Base-by-base conservation (phyloP, 2,329 filamentous ascomycete genomes). In the Stagonosporopsis vannaccii region DNA sequence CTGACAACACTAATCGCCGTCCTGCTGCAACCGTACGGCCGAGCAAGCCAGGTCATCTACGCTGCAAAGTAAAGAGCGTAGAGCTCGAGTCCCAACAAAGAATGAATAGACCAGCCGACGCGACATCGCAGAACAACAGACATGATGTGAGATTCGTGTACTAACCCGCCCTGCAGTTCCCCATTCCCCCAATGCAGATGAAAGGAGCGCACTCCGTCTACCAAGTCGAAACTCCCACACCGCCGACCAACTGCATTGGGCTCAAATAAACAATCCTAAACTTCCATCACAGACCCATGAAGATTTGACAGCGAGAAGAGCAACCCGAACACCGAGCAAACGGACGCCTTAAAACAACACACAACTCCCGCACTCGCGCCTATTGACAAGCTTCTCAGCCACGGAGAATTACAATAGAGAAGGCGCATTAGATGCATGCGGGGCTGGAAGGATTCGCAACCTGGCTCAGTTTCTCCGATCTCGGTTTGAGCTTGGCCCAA, bases 321-420 rank as follows among this genome's bases (percentile, higher is more conserved):
- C 58, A 65, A 67, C 63, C 66, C 70, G 56, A 67, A 75, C 69
- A 70, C 72, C 71, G 64, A 69, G 65, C 60, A 66, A 67, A 75
- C 67, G 65, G 67, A 75, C 69, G 68, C 69, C 72, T 63, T 65
- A 66, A 62, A 65, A 68, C 61, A 63, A 69, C 50, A 58, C 61
- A 61, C 59, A 61, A 63, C 63, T 58, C 62, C 62, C 61, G 57
- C 60, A 66, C 59, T 59, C 65, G 58, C 66, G 66, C 68, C 66
- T 72, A 66, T 67, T 61, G 66, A 72, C 68, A 73, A 53, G 55
- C 67, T 65, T 63, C 62, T 58, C 65, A 65, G 6, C 49, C 46
- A 37, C 33, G 46, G 49, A 62, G 45, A 51, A 62, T 61, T 56
- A 64, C 60, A 65, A 49, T 54, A 52, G 55, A 57, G 48, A 60